phyloP scores from a whole-genome alignment of 768 basidiomycete species.

The Hericium rajendrae region DNA sequence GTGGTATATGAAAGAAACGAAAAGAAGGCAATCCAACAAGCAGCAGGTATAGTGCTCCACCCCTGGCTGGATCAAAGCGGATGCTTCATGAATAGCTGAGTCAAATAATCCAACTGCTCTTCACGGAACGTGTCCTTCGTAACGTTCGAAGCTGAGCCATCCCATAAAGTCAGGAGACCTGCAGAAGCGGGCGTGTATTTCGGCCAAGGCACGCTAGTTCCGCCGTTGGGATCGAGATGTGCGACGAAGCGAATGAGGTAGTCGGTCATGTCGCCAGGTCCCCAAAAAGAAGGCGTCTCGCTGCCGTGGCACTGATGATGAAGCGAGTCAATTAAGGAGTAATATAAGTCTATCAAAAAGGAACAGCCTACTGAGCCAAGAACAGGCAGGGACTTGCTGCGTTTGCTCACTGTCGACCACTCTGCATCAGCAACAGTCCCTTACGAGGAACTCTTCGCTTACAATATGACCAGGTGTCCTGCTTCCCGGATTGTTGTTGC shows the following conservation, averaged over 20 bases:
- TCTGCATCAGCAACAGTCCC: not conserved
- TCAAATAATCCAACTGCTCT: not conserved
- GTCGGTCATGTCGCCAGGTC: slow-evolving; percentile 8
- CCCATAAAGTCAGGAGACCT: slow-evolving; percentile 16
- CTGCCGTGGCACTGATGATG: not conserved
- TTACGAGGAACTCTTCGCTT: slow-evolving; percentile 8
- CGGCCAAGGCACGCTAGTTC: slow-evolving; percentile 14
- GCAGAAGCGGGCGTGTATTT: slow-evolving; percentile 11
- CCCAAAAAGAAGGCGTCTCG: slow-evolving; percentile 6
- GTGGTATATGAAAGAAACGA: too few species aligned
- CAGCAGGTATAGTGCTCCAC: too few species aligned
- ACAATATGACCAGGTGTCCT: not conserved
- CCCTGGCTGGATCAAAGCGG: too few species aligned
- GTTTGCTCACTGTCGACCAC: not conserved
- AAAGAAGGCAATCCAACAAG: too few species aligned
- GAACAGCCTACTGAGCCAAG: not conserved
- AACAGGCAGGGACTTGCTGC: not conserved
- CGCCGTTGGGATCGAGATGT: slow-evolving; percentile 17
- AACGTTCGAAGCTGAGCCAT: slow-evolving; percentile 12
- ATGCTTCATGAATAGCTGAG: too few species aligned
- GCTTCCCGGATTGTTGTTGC: not conserved
- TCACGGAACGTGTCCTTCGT: slow-evolving; percentile 16
- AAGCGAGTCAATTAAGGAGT: not conserved
- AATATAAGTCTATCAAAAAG: slow-evolving; percentile 2
- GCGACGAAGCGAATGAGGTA: slow-evolving; percentile 19